A percentile compares a stretch with the other conserved stretches of the same genome.
These are phyloP conservation scores for Isoetes taiwanensis DNA, from an alignment of 75 land plant species.

Conservation along the genomic window DNA sequence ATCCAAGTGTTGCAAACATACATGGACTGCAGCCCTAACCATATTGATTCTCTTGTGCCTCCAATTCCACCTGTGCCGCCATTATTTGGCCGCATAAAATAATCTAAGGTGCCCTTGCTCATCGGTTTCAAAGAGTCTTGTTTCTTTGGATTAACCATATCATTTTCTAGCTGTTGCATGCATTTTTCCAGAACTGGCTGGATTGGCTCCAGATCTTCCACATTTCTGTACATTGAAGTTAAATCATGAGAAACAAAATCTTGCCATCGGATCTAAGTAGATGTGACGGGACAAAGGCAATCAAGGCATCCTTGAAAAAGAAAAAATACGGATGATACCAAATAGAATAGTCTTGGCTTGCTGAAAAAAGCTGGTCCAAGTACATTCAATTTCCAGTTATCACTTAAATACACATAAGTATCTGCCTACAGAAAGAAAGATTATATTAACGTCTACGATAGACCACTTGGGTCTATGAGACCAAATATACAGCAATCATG, in stretches of 20 bases:
- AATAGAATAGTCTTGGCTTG: no score
- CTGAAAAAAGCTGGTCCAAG: no score
- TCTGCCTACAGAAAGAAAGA: no score
- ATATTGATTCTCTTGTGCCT: conserved; percentile 41
- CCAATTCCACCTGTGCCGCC: conserved; percentile 33
- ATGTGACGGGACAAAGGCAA: not conserved
- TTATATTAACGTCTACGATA: no score
- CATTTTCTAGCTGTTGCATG: conserved; percentile 43
- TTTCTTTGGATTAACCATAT: conserved; percentile 8
- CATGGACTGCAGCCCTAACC: conserved; percentile 83
- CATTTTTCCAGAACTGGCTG: conserved; percentile 67
- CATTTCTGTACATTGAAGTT: conserved; percentile 27
- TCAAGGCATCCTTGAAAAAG: no score
- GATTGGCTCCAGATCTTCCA: conserved; percentile 60
- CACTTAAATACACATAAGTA: no score
- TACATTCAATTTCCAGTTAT: no score
- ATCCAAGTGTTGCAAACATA: conserved; percentile 42
- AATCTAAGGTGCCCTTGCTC: conserved; percentile 1
- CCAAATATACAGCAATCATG: no score
- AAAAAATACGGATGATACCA: no score
- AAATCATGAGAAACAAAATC: conserved; percentile 1
- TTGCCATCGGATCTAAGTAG: not conserved
- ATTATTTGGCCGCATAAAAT: no score
- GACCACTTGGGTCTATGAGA: no score
- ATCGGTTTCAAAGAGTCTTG: not conserved